Evolutionary conservation across 2,329 filamentous ascomycete genomes (phyloP).

Genomic region (Aspergillus terreus): DNA sequence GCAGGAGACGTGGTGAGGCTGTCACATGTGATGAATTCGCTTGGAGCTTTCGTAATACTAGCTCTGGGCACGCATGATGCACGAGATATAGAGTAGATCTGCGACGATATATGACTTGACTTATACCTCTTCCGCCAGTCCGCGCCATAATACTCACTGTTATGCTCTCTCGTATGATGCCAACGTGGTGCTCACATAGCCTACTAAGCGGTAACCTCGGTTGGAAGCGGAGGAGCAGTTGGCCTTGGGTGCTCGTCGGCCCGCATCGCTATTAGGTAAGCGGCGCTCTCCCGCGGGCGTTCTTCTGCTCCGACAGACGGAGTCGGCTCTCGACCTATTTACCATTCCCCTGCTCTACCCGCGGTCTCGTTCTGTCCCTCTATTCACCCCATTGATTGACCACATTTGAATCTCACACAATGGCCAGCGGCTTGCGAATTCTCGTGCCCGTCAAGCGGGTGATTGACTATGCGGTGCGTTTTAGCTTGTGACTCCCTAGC

Average conservation of each 20-base stretch:
- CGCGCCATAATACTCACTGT: not conserved
- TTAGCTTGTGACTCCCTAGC: not conserved
- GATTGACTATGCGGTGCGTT: constrained; percentile 76
- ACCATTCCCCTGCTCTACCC: constrained; percentile 1
- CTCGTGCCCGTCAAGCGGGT: constrained; percentile 79
- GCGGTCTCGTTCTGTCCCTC: not conserved
- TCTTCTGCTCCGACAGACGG: constrained; percentile 17
- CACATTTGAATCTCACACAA: constrained; percentile 23
- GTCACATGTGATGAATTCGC: not conserved
- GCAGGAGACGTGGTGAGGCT: constrained; percentile 64
- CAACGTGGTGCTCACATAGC: not conserved
- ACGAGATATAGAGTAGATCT: not conserved
- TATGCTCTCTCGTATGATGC: too few species aligned
- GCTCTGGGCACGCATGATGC: not conserved
- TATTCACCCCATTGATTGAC: constrained; percentile 7
- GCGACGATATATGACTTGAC: not conserved
- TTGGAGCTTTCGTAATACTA: not conserved
- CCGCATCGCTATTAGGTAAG: constrained; percentile 28
- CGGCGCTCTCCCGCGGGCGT: constrained; percentile 19
- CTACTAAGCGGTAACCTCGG: constrained; percentile 27
- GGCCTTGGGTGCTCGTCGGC: constrained; percentile 25
- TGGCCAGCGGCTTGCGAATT: constrained; percentile 60
- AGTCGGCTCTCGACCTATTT: constrained; percentile 9
- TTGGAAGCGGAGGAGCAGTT: constrained; percentile 19
- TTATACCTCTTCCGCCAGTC: not conserved